A percentile compares a stretch with the other conserved stretches of the same genome.
These are phyloP conservation scores for Neofusicoccum umdonicola DNA, from an alignment of 2,329 filamentous ascomycete species.

Conservation along the genomic window DNA sequence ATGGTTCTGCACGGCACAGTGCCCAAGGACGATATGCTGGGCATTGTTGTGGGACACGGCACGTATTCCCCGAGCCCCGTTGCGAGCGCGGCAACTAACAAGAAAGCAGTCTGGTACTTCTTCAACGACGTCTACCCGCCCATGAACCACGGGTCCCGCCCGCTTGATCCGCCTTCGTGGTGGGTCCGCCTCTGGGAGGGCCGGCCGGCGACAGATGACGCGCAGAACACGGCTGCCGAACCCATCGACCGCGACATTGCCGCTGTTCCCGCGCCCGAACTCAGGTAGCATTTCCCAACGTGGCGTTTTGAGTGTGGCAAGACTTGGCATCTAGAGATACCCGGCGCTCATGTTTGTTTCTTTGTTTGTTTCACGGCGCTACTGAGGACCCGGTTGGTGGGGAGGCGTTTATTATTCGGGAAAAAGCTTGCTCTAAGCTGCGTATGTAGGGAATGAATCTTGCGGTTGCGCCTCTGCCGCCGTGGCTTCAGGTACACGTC, in stretches of 20 bases:
- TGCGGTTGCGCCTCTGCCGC: background rate
- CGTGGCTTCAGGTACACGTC: background rate
- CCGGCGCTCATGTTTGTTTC: background rate
- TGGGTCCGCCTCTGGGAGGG: slow-evolving; percentile 81
- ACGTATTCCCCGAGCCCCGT: slow-evolving; percentile 27
- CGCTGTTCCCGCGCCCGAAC: slow-evolving; percentile 4
- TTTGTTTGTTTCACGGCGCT: background rate
- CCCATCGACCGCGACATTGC: slow-evolving; percentile 16
- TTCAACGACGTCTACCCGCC: slow-evolving; percentile 96
- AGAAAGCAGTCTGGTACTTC: slow-evolving; percentile 78
- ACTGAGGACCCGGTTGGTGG: background rate
- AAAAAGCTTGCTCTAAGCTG: background rate
- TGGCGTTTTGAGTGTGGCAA: background rate
- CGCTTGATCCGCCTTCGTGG: slow-evolving; percentile 84
- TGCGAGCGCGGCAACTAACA: slow-evolving; percentile 1
- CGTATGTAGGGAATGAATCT: slow-evolving; percentile 1
- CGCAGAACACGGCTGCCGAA: slow-evolving; percentile 6
- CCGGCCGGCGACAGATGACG: slow-evolving; percentile 21
- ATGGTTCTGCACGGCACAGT: slow-evolving; percentile 85
- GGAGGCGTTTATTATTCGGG: background rate
- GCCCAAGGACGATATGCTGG: slow-evolving; percentile 94
- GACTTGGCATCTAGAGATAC: slow-evolving; percentile 1
- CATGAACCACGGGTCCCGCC: slow-evolving; percentile 77
- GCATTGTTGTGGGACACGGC: slow-evolving; percentile 85
- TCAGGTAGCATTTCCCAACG: background rate